Evolutionary conservation across 192 early-diverging fungal genomes (phyloP).

Genomic region (Anaeromyces robustus): DNA sequence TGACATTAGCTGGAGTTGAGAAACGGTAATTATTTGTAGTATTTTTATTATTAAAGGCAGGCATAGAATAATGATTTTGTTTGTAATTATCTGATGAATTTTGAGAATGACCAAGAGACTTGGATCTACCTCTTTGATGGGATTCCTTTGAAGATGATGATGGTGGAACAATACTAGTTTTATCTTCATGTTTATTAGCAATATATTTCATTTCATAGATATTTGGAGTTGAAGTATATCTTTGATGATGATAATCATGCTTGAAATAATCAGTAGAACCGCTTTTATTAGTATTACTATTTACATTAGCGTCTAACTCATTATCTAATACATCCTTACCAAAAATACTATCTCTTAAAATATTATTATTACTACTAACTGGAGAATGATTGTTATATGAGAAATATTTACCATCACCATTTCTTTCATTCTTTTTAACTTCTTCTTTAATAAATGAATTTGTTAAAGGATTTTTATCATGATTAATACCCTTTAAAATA

Average conservation of each 20-base stretch:
- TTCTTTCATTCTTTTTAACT: background rate
- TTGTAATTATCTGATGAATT: background rate
- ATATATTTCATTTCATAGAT: background rate
- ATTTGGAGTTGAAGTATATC: background rate
- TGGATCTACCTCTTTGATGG: background rate
- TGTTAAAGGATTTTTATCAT: background rate
- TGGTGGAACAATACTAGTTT: background rate
- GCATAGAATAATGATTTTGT: background rate
- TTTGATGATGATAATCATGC: background rate
- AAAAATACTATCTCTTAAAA: background rate
- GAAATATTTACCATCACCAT: background rate
- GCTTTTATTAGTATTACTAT: background rate
- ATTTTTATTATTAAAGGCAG: background rate
- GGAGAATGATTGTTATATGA: background rate
- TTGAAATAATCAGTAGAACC: background rate
- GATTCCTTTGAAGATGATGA: background rate
- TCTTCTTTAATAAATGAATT: background rate
- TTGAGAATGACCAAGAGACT: background rate
- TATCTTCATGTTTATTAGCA: background rate
- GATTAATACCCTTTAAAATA: background rate
- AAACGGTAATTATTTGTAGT: too few relatives aligned
- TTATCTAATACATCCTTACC: background rate
- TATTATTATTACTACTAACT: background rate
- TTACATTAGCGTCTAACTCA: background rate
- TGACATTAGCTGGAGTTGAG: background rate